Percentiles rank a stretch among this genome's conserved stretches.
Evolutionary conservation across 2,329 filamentous ascomycete species (phyloP).

Genomic region (Monilinia laxa): DNA sequence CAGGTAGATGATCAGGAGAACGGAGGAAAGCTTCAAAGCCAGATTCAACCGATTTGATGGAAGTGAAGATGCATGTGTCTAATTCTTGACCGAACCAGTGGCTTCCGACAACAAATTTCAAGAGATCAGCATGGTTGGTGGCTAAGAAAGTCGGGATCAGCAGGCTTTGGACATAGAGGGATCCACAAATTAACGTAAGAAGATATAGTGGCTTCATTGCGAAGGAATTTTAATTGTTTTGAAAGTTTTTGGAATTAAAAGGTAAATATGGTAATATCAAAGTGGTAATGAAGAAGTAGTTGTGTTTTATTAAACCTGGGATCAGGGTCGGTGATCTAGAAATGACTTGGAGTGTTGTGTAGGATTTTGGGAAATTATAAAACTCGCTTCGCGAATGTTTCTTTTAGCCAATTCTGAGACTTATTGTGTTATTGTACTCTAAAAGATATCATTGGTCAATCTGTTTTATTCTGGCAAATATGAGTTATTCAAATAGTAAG

Average conservation of each 20-base stretch:
- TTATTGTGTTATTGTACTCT: not conserved
- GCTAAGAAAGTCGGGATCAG: not conserved
- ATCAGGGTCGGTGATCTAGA: not conserved
- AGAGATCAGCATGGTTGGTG: not conserved
- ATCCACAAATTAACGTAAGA: not conserved
- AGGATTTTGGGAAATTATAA: not conserved
- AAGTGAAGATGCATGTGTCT: no score
- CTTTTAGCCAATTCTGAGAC: not conserved
- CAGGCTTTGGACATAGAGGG: not conserved
- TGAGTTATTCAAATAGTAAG: no score
- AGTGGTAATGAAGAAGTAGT: not conserved
- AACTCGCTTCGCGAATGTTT: not conserved
- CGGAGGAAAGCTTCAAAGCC: no score
- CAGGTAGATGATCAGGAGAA: not conserved
- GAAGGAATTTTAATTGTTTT: not conserved
- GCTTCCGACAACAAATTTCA: no score
- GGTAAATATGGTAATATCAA: not conserved
- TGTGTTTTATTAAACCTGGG: not conserved
- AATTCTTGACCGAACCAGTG: no score
- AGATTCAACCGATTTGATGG: no score
- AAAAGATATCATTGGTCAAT: not conserved
- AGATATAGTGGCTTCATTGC: not conserved
- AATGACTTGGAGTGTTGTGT: not conserved
- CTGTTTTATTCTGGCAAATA: not conserved
- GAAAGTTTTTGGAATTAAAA: not conserved